Percentiles rank a stretch among this genome's conserved stretches.
phyloP scores from a whole-genome alignment of 1,284 basidiomycete species.

The Apiotrichum laibachii region DNA sequence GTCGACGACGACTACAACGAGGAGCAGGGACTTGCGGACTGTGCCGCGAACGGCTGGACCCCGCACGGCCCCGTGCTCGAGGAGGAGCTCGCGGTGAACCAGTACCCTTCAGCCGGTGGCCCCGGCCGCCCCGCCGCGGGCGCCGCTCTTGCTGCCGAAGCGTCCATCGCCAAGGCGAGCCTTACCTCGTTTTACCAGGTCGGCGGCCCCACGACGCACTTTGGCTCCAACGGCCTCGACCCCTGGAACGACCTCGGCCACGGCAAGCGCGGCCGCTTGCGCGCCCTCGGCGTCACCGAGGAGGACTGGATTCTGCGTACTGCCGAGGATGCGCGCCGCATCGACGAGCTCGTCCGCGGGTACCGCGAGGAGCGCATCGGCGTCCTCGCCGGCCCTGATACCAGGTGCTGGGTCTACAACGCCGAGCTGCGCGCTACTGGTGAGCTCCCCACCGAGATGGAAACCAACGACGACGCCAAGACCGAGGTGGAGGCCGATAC shows the following conservation, averaged over 20 bases:
- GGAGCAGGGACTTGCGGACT: constrained; percentile 69
- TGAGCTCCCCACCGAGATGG: background rate
- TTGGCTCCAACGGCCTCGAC: constrained; percentile 73
- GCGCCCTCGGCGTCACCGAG: constrained; percentile 67
- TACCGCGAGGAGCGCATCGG: constrained; percentile 62
- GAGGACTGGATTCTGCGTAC: constrained; percentile 87
- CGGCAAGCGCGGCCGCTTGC: constrained; percentile 54
- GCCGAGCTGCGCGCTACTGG: constrained; percentile 22
- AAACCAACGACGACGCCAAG: background rate
- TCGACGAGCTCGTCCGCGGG: constrained; percentile 63
- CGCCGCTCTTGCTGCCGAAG: constrained; percentile 32
- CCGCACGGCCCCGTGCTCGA: constrained; percentile 75
- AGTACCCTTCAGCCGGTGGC: constrained; percentile 30
- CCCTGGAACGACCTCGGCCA: constrained; percentile 79
- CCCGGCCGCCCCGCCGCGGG: constrained; percentile 31
- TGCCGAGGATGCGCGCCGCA: constrained; percentile 62
- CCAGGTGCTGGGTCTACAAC: constrained; percentile 38
- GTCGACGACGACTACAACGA: constrained; percentile 95
- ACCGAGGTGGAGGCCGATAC: background rate
- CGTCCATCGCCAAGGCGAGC: constrained; percentile 47
- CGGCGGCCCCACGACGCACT: constrained; percentile 81
- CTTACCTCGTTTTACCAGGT: constrained; percentile 63
- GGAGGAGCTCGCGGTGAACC: constrained; percentile 55
- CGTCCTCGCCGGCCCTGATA: constrained; percentile 47
- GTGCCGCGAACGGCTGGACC: constrained; percentile 66